Evolutionary conservation across 2,329 filamentous ascomycete genomes (phyloP), one percentile per base, ranked within the genome.

Genomic region (Cercospora sp.): DNA sequence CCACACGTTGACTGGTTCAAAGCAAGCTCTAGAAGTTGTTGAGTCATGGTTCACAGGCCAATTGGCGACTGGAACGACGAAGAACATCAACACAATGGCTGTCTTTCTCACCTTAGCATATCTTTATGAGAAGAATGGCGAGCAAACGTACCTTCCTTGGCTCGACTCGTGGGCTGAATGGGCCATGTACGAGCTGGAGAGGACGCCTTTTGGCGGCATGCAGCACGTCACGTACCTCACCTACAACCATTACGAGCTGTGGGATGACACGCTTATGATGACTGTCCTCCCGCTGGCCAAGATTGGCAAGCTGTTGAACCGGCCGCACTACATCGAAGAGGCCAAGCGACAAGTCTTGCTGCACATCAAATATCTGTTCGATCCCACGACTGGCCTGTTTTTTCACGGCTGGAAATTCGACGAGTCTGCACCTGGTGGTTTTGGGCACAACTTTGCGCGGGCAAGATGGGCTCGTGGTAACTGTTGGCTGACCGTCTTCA

Each of bases 251-350:
- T 85, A 92, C 77, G 90, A 94, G 81, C 83, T 94, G 23, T 94
- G 91, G 91, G 91, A 93, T 72, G 91, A 94, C 77, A 94, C 91
- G 5, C 83, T 94, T 55, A 94, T 94, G 91, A 94, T 94, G 91
- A 93, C 90, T 0, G 91, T 93, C 5, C 81, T 94, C 79, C 91
- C 91, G 1, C 83, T 94, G 18, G 91, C 91, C 18, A 94, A 94
- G 81, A 93, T 93, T 69, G 91, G 91, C 0, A 84, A 89, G 65
- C 82, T 93, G 3, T 84, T 94, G 2, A 83, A 86, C 69, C 83
- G 91, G 1, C 89, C 90, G 0, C 86, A 90, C 72, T 94, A 94
- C 76, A 83, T 94, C 28, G 89, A 88, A 51, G 91, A 94, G 79
- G 91, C 91, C 10, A 92, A 92, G 80, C 83, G 86, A 7, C 91